Conservation (phyloP, 108 stramenopile species). For the Nitzschia sp. region DNA sequence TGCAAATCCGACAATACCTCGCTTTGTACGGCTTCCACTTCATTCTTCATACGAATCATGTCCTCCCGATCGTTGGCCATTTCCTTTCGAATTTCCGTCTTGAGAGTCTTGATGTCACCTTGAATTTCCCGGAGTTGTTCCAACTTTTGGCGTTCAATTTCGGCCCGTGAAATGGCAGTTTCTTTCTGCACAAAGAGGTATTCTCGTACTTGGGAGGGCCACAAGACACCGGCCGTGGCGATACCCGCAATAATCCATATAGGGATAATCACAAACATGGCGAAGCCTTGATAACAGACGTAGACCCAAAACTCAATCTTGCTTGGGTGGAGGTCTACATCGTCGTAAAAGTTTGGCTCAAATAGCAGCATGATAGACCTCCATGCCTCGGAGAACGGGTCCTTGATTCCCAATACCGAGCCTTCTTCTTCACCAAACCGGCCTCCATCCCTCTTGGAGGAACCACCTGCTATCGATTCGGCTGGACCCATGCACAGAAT, state of each 20-base stretch:
- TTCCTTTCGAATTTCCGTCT: conserved; percentile 61
- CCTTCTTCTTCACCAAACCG: conserved; percentile 6
- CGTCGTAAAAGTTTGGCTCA: conserved; percentile 62
- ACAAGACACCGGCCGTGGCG: conserved; percentile 66
- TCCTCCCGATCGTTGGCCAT: conserved; percentile 75
- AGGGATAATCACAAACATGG: conserved; percentile 58
- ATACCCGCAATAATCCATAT: conserved; percentile 75
- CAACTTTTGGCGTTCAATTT: conserved; percentile 64
- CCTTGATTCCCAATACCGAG: conserved; percentile 6
- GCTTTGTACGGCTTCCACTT: conserved; percentile 68
- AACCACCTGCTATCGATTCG: conserved; percentile 17
- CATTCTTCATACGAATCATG: conserved; percentile 55
- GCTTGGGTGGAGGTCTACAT: conserved; percentile 39
- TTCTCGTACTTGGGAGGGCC: conserved; percentile 86
- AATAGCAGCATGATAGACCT: conserved; percentile 61
- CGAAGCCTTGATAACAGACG: conserved; percentile 35
- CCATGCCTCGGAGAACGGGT: conserved; percentile 46
- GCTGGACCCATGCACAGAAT: conserved; percentile 22
- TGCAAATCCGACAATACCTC: conserved; percentile 75
- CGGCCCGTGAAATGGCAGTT: conserved; percentile 60
- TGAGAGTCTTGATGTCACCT: conserved; percentile 54
- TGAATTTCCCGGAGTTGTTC: conserved; percentile 66
- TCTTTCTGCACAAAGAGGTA: conserved; percentile 75
- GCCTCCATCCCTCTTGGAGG: conserved; percentile 10
- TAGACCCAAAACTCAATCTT: conserved; percentile 59